These are phyloP conservation scores for Musa beccarii DNA, from an alignment of 176 grass and related monocot species.

Conservation along the genomic window DNA sequence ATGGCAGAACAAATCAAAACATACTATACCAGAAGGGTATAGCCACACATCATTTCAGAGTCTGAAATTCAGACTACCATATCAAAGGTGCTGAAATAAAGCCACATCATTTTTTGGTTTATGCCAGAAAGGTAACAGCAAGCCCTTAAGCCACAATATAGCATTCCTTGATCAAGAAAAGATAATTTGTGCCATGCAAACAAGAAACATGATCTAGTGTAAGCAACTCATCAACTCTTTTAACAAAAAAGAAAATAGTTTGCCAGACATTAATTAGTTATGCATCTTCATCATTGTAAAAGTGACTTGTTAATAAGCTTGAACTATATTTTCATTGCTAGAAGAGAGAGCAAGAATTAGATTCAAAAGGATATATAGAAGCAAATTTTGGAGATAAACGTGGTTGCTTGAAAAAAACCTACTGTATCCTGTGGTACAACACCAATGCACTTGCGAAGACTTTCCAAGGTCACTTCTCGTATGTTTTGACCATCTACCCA, in stretches of 20 bases:
- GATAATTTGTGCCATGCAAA: too few relatives aligned
- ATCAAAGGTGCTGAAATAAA: too few relatives aligned
- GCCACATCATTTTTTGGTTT: too few relatives aligned
- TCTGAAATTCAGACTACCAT: too few relatives aligned
- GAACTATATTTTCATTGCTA: not conserved
- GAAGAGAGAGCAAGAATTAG: not conserved
- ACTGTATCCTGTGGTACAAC: conserved; percentile 98
- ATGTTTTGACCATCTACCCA: conserved; percentile 85
- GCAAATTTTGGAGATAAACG: not conserved
- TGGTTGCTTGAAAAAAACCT: conserved; percentile 4
- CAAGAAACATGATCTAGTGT: too few relatives aligned
- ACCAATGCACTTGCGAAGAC: conserved; percentile 82
- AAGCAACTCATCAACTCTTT: too few relatives aligned
- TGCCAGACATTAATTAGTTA: not conserved
- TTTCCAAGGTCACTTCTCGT: conserved; percentile 68
- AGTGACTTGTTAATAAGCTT: not conserved
- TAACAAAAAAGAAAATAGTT: not conserved
- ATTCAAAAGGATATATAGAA: conserved; percentile 1
- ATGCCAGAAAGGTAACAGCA: too few relatives aligned
- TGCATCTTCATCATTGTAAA: not conserved
- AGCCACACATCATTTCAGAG: too few relatives aligned
- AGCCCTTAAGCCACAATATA: too few relatives aligned
- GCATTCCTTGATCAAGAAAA: too few relatives aligned
- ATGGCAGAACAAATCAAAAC: too few relatives aligned
- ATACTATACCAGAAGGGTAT: too few relatives aligned